Conservation (phyloP, 2,329 filamentous ascomycete genomes). For the Colletotrichum sansevieriae region DNA sequence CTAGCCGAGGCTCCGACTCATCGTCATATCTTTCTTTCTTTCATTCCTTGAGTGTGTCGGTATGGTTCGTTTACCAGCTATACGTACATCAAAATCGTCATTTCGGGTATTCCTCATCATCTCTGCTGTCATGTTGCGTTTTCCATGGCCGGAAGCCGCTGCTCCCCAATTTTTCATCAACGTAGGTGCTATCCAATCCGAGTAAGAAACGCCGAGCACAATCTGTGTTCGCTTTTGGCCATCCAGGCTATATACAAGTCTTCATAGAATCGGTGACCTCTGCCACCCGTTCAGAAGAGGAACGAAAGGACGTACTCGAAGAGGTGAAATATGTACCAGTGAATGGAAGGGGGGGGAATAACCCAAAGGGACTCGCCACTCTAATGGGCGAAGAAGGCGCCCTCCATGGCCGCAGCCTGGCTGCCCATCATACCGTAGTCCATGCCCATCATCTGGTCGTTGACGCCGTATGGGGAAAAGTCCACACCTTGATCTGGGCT, state of each 20-base stretch:
- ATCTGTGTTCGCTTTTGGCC: constrained; percentile 2
- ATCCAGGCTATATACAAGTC: neutral
- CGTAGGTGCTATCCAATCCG: neutral
- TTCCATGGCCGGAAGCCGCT: neutral
- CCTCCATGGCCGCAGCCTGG: constrained; percentile 53
- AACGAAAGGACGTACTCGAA: constrained; percentile 15
- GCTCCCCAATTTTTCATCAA: neutral
- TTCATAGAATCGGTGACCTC: neutral
- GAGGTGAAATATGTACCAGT: constrained; percentile 17
- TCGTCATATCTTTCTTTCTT: neutral
- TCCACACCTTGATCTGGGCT: constrained; percentile 51
- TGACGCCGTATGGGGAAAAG: constrained; percentile 46
- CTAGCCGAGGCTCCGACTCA: neutral
- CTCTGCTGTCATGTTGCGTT: constrained; percentile 29
- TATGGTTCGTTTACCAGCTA: neutral
- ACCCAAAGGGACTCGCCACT: neutral
- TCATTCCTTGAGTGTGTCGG: neutral
- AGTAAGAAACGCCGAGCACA: constrained; percentile 5
- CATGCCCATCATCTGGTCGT: constrained; percentile 52
- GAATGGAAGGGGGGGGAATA: constrained; percentile 2
- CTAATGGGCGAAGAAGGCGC: constrained; percentile 60
- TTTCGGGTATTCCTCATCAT: constrained; percentile 34
- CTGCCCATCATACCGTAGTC: constrained; percentile 56
- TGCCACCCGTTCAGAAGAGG: neutral
- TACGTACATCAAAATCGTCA: constrained; percentile 25